phyloP scores from a whole-genome alignment of 2,329 filamentous ascomycete genomes.

The Claviceps sp. region DNA sequence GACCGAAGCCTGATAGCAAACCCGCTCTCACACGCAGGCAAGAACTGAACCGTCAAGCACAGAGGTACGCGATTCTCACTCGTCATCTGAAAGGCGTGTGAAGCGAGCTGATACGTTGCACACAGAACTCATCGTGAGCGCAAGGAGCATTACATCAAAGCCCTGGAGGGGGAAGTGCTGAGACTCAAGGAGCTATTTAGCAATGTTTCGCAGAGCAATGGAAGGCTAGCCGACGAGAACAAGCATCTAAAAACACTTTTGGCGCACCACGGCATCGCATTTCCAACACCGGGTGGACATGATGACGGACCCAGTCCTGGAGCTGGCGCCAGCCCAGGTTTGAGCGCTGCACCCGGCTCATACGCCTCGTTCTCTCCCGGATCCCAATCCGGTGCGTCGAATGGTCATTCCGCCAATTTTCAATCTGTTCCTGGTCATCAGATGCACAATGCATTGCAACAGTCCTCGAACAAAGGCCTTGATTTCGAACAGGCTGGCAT shows the following conservation, averaged over 20 bases:
- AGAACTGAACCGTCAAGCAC: conserved; percentile 88
- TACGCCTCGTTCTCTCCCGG: conserved; percentile 29
- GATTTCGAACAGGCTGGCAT: conserved; percentile 77
- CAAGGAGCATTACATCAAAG: conserved; percentile 92
- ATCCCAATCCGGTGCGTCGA: conserved; percentile 28
- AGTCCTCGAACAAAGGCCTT: conserved; percentile 27
- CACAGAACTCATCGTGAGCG: conserved; percentile 84
- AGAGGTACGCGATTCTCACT: conserved; percentile 51
- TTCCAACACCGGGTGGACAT: conserved; percentile 12
- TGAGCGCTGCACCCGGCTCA: conserved; percentile 41
- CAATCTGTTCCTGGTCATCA: conserved; percentile 19
- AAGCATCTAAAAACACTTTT: conserved; percentile 50
- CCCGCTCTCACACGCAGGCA: conserved; percentile 84
- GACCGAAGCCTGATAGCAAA: conserved; percentile 93
- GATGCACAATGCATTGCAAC: conserved; percentile 15
- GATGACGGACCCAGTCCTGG: conserved; percentile 34
- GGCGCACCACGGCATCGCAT: conserved; percentile 36
- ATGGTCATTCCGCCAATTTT: conserved; percentile 15
- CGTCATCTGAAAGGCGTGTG: background rate
- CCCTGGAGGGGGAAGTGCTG: conserved; percentile 81
- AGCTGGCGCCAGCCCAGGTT: conserved; percentile 42
- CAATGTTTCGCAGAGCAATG: conserved; percentile 60
- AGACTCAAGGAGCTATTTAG: conserved; percentile 78
- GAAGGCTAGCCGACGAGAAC: conserved; percentile 67
- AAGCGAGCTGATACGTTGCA: background rate